A percentile compares a stretch with the other conserved stretches of the same genome.
Conservation (phyloP, 352 stramenopile genomes). For the Thraustotheca clavata region DNA sequence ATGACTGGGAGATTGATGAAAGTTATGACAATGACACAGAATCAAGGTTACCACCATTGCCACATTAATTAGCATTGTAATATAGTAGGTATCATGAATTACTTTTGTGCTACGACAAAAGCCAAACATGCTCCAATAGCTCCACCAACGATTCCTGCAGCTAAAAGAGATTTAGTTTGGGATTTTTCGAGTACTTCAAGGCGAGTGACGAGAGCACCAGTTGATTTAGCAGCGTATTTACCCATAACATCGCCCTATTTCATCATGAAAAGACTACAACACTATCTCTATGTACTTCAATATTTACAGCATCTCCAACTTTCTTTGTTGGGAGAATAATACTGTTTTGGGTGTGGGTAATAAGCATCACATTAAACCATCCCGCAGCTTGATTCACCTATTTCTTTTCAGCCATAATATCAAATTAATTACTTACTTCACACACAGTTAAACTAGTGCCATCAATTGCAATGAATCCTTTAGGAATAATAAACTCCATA, state of each 20-base stretch:
- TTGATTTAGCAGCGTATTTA: constrained; percentile 84
- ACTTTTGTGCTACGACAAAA: constrained; percentile 3
- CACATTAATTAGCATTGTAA: constrained; percentile 4
- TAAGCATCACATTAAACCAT: constrained; percentile 99
- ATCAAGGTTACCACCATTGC: constrained; percentile 16
- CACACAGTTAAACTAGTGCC: constrained; percentile 97
- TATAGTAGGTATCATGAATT: neutral
- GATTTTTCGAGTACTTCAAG: constrained; percentile 47
- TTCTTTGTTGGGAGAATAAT: constrained; percentile 93
- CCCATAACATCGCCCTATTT: constrained; percentile 73
- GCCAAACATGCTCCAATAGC: constrained; percentile 12
- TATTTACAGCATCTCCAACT: constrained; percentile 82
- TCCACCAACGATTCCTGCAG: constrained; percentile 16
- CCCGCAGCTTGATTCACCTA: constrained; percentile 48
- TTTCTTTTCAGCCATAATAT: neutral
- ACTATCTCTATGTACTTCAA: constrained; percentile 47
- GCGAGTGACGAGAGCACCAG: constrained; percentile 47
- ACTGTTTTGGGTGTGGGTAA: constrained; percentile 96
- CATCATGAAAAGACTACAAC: neutral
- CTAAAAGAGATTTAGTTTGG: constrained; percentile 9
- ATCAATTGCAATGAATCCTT: constrained; percentile 97
- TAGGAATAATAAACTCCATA: constrained; percentile 86
- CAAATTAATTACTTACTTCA: constrained; percentile 55
- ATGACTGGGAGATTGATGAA: neutral
- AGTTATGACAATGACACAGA: constrained; percentile 8